Evolutionary conservation across 495 filamentous ascomycete species (phyloP).

Genomic region (Diplogelasinospora grovesii): DNA sequence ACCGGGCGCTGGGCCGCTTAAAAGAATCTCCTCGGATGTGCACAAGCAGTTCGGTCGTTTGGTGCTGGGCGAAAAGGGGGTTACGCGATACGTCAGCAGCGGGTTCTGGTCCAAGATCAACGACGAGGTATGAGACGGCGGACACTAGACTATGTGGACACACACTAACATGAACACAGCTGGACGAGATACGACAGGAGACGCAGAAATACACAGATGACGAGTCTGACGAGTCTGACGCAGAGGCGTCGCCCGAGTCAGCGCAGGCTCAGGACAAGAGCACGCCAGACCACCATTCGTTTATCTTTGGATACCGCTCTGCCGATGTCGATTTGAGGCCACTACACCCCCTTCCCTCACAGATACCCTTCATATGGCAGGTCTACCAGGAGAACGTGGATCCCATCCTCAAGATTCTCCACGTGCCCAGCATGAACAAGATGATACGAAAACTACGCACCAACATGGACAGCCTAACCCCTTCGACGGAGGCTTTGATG

Average conservation of each 20-base stretch:
- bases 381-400: slow-evolving; percentile 66
- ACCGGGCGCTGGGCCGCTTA: slow-evolving; percentile 12
- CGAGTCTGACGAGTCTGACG: slow-evolving; percentile 48
- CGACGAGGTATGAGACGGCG: slow-evolving; percentile 53
- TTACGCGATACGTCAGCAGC: slow-evolving; percentile 80
- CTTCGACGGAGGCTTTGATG: slow-evolving; percentile 61
- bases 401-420: slow-evolving; percentile 62
- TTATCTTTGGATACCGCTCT: slow-evolving; percentile 64
- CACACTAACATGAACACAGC: slow-evolving; percentile 32
- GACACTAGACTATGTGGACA: too few species aligned
- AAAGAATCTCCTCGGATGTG: slow-evolving; percentile 35
- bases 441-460: slow-evolving; percentile 38
- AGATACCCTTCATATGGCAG: slow-evolving; percentile 62
- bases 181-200: slow-evolving; percentile 66
- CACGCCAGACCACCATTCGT: slow-evolving; percentile 57
- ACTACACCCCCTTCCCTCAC: slow-evolving; percentile 51
- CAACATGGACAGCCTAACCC: slow-evolving; percentile 50
- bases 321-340: slow-evolving; percentile 41
- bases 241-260: slow-evolving; percentile 47
- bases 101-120: slow-evolving; percentile 84
- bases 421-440: slow-evolving; percentile 53
- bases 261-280: slow-evolving; percentile 19
- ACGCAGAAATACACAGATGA: slow-evolving; percentile 64
- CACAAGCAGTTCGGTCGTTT: slow-evolving; percentile 72
- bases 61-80: slow-evolving; percentile 72